Evolutionary conservation across 805 yeast species (phyloP).

Genomic region (Kodamaea hsintzibuensis): DNA sequence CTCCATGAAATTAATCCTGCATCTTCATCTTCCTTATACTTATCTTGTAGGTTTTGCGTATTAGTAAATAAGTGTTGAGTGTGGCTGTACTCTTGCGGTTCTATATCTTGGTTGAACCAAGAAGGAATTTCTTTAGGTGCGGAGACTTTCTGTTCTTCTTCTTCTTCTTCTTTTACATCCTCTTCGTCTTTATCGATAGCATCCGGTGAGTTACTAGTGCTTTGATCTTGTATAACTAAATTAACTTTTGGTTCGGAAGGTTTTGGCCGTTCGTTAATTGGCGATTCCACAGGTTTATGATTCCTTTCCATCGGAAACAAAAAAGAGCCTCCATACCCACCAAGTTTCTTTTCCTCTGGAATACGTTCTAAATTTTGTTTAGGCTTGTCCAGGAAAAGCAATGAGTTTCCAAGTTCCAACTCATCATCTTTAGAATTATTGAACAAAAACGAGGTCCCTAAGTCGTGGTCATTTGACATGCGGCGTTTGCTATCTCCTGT

Average conservation of each 20-base stretch:
- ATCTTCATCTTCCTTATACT: constrained; percentile 40
- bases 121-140: constrained; percentile 18
- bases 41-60: constrained; percentile 6
- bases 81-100: not conserved
- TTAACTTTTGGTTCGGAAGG: not conserved
- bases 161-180: not conserved
- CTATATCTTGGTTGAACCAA: constrained; percentile 24
- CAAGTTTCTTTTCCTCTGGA: not conserved
- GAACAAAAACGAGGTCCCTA: constrained; percentile 10
- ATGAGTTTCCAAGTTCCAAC: not conserved
- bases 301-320: not conserved
- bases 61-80: constrained; percentile 5
- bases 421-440: not conserved
- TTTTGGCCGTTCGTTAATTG: not conserved
- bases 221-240: not conserved
- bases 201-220: not conserved
- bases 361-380: not conserved
- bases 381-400: not conserved
- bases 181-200: no score
- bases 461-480: not conserved
- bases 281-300: not conserved
- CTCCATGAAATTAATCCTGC: constrained; percentile 54
- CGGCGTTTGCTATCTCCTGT: not conserved
- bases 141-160: not conserved
- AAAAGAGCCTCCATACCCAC: not conserved